Base-by-base conservation (phyloP, 176 grass and related monocot genomes). In the Hsuehochloa calcarea region DNA sequence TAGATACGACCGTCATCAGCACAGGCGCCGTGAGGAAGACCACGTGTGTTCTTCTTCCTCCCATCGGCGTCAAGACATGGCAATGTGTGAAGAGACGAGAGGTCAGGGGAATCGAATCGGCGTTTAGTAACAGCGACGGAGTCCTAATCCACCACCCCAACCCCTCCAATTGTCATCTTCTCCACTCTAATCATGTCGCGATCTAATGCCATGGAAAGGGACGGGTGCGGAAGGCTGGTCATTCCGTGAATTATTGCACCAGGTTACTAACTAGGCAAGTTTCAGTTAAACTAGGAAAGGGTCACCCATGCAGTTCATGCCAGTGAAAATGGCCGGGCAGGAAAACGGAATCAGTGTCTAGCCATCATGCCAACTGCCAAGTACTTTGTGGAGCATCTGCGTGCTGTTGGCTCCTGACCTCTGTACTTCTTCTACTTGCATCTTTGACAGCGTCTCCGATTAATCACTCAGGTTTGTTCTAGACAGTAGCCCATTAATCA, bases 271-370 rank as follows among this genome's bases (percentile, higher is more conserved):
- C 38, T 15, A 0, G 49, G 11, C 35, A 25, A 63, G 11, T 39
- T 47, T 38, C 81, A 35, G 54, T 47, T 73, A 26, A 72, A 50
- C 46, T 47, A 39, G 45, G 78, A 51, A 19, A 52, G 8, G 40
- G 23, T 27, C 58, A 19, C 39, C 39, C 15, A 40, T 13, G 19
- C 56, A 38, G 37, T 27, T 6, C 55, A 40, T 8, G 38, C 35
- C 52, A 70, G 61, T 11, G 68, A 62, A 72, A 23, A 62, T 47
- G 83, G 10, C 40, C 45, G 11, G 49, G 83, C 25, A 37, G 25
- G 51, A 61, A 85, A 85, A 22, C 26, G 17, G 52, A 29, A 85
- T 61, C 84, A 6, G 65, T 85, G 70, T 61, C 84, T 50, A 78
- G 56, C 74, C 37, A 37, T 38, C 51, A 46, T 60, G 51, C 26